Evolutionary conservation across 2,329 filamentous ascomycete species (phyloP).

Genomic region (Calonectria pteridis): DNA sequence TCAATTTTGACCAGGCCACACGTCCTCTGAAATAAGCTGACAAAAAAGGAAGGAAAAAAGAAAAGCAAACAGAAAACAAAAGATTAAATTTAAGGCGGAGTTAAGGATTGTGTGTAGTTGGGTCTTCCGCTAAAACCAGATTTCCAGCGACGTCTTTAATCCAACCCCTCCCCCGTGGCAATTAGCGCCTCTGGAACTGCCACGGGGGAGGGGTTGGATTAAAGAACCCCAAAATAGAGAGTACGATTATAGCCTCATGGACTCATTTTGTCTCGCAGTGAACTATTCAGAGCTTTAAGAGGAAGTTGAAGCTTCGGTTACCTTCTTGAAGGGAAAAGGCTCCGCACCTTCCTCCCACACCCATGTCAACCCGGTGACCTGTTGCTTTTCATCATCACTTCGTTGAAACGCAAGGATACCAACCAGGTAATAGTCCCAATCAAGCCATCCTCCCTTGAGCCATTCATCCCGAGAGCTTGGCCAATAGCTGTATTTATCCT

Average conservation of each 20-base stretch:
- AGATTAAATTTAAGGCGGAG: no score
- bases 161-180: neutral
- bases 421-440: constrained; percentile 2
- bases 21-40: no score
- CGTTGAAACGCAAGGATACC: neutral
- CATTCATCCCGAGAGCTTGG: neutral
- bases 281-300: neutral
- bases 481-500: constrained; percentile 1
- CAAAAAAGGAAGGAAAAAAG: no score
- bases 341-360: neutral
- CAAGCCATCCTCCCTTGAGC: neutral
- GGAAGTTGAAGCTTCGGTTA: neutral
- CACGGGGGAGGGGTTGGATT: neutral
- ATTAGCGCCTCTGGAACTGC: no score
- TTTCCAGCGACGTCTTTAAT: neutral
- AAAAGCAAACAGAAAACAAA: no score
- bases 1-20: no score
- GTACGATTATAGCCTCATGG: neutral
- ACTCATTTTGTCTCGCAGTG: neutral
- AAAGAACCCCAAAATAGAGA: neutral
- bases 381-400: neutral
- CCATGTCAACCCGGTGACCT: neutral
- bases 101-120: no score
- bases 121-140: no score
- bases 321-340: neutral